Evolutionary conservation across 2,329 filamentous ascomycete species (phyloP), one percentile per base, ranked within the genome.

Genomic region (Tolypocladium tropicale): DNA sequence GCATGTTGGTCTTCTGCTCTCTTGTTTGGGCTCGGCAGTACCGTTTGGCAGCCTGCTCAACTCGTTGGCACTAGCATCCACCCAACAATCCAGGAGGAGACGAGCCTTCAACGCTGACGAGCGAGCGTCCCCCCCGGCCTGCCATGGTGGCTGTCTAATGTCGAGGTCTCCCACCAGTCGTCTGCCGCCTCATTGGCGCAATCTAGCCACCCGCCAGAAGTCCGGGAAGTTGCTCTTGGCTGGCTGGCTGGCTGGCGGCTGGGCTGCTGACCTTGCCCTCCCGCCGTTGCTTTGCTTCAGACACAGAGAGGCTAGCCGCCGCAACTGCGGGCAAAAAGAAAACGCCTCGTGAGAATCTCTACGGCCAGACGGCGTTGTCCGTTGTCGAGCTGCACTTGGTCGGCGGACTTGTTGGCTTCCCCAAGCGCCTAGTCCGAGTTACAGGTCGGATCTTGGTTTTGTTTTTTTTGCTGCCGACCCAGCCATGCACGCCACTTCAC

Each of bases 381-480:
- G 51, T 54, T 59, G 50, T 51, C 53, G 60, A 61, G 53, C 48
- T 50, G 57, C 33, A 36, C 34, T 52, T 36, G 43, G 36, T 53
- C 53, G 56, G 39, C 54, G 21, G 52, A 43, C 46, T 30, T 30
- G 52, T 25, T 43, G 3, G 14, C 2, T 48, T 50, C 36, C 30
- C 37, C 25, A 55, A 14, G n/a, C n/a, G n/a, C n/a, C n/a, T n/a
- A n/a, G 36, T 51, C 43, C 52, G 50, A 49, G 55, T 57, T 56
- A 58, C 55, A 56, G 55, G 61, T 59, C 57, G 58, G 55, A 61
- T 57, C 51, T 55, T 54, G n/a, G n/a, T n/a, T 55, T 59, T 61
- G 52, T 57, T 58, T 55, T 57, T 57, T 59, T 25, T 37, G 37
- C 53, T 54, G 53, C 56, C 53, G 48, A 14, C 41, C 9, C 46